These are phyloP conservation scores for Achaetomiella virescens DNA, from an alignment of 495 filamentous ascomycete species.

Conservation along the genomic window DNA sequence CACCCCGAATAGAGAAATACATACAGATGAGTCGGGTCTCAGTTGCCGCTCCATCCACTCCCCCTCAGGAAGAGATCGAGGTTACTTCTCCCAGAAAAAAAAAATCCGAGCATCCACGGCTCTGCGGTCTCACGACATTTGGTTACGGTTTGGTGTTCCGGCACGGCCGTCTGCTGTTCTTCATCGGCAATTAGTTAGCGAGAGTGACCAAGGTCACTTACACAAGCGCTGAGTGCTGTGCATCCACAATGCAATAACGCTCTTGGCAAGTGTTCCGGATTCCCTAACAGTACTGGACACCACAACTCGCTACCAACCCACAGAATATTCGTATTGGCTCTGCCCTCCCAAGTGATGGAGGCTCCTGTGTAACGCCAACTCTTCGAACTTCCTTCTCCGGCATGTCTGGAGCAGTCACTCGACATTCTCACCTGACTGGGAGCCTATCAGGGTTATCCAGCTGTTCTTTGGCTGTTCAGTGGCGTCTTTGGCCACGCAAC, in stretches of 20 bases:
- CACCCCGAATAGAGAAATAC: no score
- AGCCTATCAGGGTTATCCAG: slow-evolving; percentile 9
- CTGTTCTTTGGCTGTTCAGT: background rate
- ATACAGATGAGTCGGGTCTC: background rate
- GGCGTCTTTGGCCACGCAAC: slow-evolving; percentile 1
- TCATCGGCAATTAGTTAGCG: no score
- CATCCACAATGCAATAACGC: no score
- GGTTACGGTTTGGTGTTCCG: no score
- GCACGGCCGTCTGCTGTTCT: no score
- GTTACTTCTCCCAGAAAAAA: no score
- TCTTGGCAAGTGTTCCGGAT: no score
- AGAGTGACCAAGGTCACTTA: no score
- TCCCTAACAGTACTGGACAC: background rate
- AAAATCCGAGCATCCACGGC: no score
- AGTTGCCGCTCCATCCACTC: background rate
- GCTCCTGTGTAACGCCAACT: slow-evolving; percentile 3
- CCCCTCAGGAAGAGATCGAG: no score
- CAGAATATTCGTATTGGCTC: slow-evolving; percentile 16
- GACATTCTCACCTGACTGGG: slow-evolving; percentile 1
- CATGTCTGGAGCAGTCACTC: slow-evolving; percentile 4
- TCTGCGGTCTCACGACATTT: no score
- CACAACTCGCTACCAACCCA: background rate
- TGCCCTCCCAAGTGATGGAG: slow-evolving; percentile 10
- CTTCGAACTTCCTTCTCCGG: slow-evolving; percentile 16
- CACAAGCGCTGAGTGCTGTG: no score